Evolutionary conservation across 805 yeast species (phyloP), one percentile per base, ranked within the genome.

Genomic region (Metschnikowia kunwiensis): DNA sequence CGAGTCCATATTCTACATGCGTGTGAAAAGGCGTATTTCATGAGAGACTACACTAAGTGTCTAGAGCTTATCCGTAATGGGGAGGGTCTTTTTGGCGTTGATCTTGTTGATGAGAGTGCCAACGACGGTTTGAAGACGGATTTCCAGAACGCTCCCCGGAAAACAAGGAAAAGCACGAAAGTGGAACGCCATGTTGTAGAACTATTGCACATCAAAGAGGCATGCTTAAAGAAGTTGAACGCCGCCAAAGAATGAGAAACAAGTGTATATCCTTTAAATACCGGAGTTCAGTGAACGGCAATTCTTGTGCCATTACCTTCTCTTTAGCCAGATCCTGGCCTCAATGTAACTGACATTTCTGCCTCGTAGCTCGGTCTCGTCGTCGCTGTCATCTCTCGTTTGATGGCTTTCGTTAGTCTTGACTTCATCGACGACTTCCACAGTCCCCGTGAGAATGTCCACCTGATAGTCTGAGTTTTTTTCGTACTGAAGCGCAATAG

Each of bases 361-460:
- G 47, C 65, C 72, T 24, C 61, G 49, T 36, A 61, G 65, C 11
- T 59, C 36, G 5, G 60, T 50, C 11, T 61, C 65, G 3, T 61
- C 65, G 7, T 61, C 65, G 26, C 42, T 38, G 4, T 52, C 59
- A n/a, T 57, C 57, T 24, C 32, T 43, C 24, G 34, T 40, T 33
- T 37, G 31, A 22, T 35, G 33, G 23, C 31, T 41, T 29, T 13
- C 36, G 20, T 10, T 51, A 46, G 20, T 12, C 27, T 32, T 32
- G 30, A 79, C 68, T 57, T 86, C 95, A 58, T 88, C 96, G 17
- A 85, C 53, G 0, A 87, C 88, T 17, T 74, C 74, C 0, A 82
- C 70, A 5, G 82, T 77, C 16, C 74, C 79, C 0, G 96, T 87
- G 19, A 60, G 55, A 1, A 84, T 50, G 9, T 82, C 86, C 7